Base-by-base conservation (phyloP, 176 grass and related monocot species). In the Melocanna baccifera region DNA sequence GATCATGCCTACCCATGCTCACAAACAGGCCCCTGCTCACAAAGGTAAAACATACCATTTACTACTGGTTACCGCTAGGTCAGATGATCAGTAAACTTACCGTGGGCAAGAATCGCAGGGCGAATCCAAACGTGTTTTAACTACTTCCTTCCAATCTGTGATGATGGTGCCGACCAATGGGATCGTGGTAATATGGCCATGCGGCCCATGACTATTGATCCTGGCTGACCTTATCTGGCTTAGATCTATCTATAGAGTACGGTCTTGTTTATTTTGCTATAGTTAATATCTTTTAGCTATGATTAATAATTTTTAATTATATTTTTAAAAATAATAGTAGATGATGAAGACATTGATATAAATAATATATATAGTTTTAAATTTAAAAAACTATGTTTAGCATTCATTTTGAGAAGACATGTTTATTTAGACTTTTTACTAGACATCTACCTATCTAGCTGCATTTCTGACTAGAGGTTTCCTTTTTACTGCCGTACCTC, bases 111-210 rank as follows among this genome's bases (percentile, higher is more conserved):
- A 52, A 65, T 9, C 26, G 68, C 66, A 43, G 9, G 36, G 4
- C 9, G 34, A 56, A 81, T 81, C 58, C 76, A 34, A 23, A 43
- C 20, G 13, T 55, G 30, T 41, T 55, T 57, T n/a, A 1, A 2
- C 15, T n/a, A 10, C 13, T 61, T n/a, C 8, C 22, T n/a, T 26
- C n/a, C n/a, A 4, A 73, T 42, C 77, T 67, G 1, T 8, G 69
- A 15, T 48, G 45, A 15, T 61, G 45, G 26, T 57, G 36, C 62
- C 28, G 69, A 67, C 77, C 85, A 55, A 57, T 86, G 66, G 43
- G 68, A 41, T 73, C 57, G 23, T 32, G 9, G 57, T n/a, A 80
- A 80, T 67, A 74, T 73, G 77, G 58, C 11, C 36, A 40, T 8
- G 39, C 39, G 39, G 39, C 39, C 39, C 39, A 40, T 40, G 16